These are phyloP conservation scores for Stellera chamaejasme DNA, from an alignment of 345 rosid species.

Conservation along the genomic window DNA sequence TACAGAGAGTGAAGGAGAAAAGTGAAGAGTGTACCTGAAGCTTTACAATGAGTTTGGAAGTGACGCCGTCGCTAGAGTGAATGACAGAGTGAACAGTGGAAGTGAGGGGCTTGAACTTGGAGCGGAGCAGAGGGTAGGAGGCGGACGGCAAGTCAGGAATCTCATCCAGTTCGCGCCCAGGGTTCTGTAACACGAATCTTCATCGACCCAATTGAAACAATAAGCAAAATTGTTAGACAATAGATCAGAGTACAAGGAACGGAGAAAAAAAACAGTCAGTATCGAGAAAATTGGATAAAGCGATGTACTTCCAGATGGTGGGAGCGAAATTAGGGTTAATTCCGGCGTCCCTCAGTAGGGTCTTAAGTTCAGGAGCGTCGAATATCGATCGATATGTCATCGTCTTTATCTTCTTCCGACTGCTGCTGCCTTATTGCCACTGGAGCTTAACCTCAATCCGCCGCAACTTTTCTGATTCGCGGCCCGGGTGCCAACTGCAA, in stretches of 20 bases:
- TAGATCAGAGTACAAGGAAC: too few species aligned
- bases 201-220: not conserved
- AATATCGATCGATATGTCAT: conserved; percentile 49
- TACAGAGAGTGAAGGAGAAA: not conserved
- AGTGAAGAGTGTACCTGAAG: conserved; percentile 47
- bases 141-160: conserved; percentile 66
- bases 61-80: conserved; percentile 74
- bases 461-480: not conserved
- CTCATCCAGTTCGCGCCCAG: conserved; percentile 65
- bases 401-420: not conserved
- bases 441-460: not conserved
- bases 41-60: conserved; percentile 72
- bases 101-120: conserved; percentile 74
- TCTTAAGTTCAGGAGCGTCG: conserved; percentile 46
- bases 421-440: conserved; percentile 1
- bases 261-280: not conserved
- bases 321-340: conserved; percentile 50
- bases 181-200: conserved; percentile 64
- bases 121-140: conserved; percentile 57
- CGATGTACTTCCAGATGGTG: conserved; percentile 64
- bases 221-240: not conserved
- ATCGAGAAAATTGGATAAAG: not conserved
- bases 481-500: not conserved
- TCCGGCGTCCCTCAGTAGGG: conserved; percentile 53
- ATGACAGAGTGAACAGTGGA: conserved; percentile 61